phyloP scores from a whole-genome alignment of 768 basidiomycete species.

The Boletales sp. region DNA sequence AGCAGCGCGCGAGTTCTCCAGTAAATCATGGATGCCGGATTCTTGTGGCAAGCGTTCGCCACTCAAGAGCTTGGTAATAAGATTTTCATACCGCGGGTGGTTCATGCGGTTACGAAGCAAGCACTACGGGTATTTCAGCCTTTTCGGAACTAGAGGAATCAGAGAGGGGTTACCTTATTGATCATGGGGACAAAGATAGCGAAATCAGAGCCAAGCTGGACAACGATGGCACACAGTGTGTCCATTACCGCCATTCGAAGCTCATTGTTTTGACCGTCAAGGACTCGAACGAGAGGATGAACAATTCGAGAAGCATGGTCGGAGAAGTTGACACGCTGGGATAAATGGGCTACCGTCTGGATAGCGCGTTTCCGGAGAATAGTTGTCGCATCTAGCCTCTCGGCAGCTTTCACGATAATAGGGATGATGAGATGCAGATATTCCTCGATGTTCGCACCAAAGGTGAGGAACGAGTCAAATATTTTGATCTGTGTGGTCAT shows the following conservation, averaged over 20 bases:
- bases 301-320: conserved; percentile 97
- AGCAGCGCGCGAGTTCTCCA: conserved; percentile 62
- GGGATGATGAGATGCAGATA: conserved; percentile 97
- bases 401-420: conserved; percentile 88
- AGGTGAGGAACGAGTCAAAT: conserved; percentile 91
- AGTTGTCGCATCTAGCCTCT: conserved; percentile 70
- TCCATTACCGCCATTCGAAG: conserved; percentile 87
- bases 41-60: conserved; percentile 93
- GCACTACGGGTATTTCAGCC: conserved; percentile 45
- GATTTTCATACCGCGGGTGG: conserved; percentile 81
- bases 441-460: conserved; percentile 95
- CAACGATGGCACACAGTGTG: conserved; percentile 84
- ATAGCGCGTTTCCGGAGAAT: conserved; percentile 84
- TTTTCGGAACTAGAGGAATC: not conserved
- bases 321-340: conserved; percentile 91
- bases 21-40: conserved; percentile 60
- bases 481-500: conserved; percentile 81
- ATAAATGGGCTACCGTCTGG: conserved; percentile 86
- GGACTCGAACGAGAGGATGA: conserved; percentile 87
- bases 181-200: conserved; percentile 98
- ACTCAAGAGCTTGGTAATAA: conserved; percentile 85
- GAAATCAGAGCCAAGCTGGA: conserved; percentile 94
- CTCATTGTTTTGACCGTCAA: conserved; percentile 72
- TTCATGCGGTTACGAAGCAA: conserved; percentile 71
- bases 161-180: conserved; percentile 63